Percentiles rank a stretch among this genome's conserved stretches.
phyloP scores from a whole-genome alignment of 2,329 filamentous ascomycete genomes.

The Penicillium sp. region DNA sequence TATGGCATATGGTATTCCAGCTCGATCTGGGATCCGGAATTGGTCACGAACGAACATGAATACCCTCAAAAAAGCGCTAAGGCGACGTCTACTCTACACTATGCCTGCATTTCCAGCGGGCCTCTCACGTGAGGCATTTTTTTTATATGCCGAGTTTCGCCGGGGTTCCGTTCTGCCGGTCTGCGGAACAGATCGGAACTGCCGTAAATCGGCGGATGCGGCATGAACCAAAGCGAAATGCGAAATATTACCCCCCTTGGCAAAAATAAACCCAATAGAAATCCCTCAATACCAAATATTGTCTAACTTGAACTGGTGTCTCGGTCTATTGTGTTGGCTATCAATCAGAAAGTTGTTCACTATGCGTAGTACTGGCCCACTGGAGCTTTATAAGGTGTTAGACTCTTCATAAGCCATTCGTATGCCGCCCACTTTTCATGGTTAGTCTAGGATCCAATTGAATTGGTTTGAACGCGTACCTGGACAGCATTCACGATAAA shows the following conservation, averaged over 20 bases:
- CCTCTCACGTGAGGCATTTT: slow-evolving; percentile 22
- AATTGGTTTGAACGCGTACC: slow-evolving; percentile 32
- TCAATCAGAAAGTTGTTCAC: neutral
- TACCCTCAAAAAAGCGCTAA: neutral
- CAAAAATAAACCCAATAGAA: slow-evolving; percentile 27
- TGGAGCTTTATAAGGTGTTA: slow-evolving; percentile 25
- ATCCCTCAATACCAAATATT: slow-evolving; percentile 27
- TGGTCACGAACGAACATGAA: neutral
- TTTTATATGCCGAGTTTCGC: slow-evolving; percentile 34
- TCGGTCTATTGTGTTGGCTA: slow-evolving; percentile 19
- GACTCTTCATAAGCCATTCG: slow-evolving; percentile 72
- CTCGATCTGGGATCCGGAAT: neutral
- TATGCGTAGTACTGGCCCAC: slow-evolving; percentile 3
- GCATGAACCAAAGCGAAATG: slow-evolving; percentile 25
- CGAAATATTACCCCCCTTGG: slow-evolving; percentile 22
- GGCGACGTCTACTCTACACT: neutral
- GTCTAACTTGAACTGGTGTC: slow-evolving; percentile 22
- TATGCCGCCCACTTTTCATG: slow-evolving; percentile 75
- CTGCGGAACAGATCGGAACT: slow-evolving; percentile 23
- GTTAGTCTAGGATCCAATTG: neutral
- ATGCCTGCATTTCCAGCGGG: slow-evolving; percentile 9
- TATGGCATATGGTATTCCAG: neutral
- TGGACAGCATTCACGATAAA: slow-evolving; percentile 92
- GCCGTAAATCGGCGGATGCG: slow-evolving; percentile 30
- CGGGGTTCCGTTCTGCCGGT: slow-evolving; percentile 25